Evolutionary conservation across 768 basidiomycete species (phyloP), one percentile per base, ranked within the genome.

Genomic region (Pleurotus eryngii): DNA sequence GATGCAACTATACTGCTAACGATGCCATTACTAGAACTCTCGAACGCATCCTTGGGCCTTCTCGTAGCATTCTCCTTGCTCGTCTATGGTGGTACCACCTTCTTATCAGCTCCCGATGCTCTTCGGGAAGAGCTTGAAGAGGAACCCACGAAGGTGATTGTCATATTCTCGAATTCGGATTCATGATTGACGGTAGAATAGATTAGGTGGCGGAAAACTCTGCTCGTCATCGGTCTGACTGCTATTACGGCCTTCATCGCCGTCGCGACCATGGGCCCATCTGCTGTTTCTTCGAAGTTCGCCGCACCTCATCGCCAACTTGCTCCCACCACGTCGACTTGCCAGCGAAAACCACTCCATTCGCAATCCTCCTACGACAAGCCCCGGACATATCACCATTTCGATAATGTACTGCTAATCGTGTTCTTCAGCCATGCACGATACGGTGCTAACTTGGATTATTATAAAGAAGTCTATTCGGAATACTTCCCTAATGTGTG

Each of bases 371-470:
- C 9, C 24, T 40, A 17, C 18, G 12, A 37, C 39, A 30, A 40
- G 39, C 39, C 56, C 18, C 56, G 56, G 0, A 46, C n/a, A 50
- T 60, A 60, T 43, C 67, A 68, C 30, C 63, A 65, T 8, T 81
- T 81, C 59, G 70, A 71, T 57, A 64, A 79, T 46, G 59, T 81
- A 12, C 65, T 81, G 9, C 64, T 81, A 35, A 63, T 81, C 47
- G 77, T 80, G 7, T 81, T 81, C 67, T 81, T 81, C 57, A 81
- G 78, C 48, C 80, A 81, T 56, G 63, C 76, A 20, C 65, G 79
- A 46, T 81, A 81, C 53, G 69, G 78, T 60, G 67, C 65, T 30
- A 80, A 81, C 57, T 59, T 81, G 22, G 79, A 81, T 57, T 75
- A 66, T 57, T 76, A 81, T 57, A 70, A 65, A 57, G 74, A 77